Conservation (phyloP, 1,284 basidiomycete species). For the Cryptococcus sp. region DNA sequence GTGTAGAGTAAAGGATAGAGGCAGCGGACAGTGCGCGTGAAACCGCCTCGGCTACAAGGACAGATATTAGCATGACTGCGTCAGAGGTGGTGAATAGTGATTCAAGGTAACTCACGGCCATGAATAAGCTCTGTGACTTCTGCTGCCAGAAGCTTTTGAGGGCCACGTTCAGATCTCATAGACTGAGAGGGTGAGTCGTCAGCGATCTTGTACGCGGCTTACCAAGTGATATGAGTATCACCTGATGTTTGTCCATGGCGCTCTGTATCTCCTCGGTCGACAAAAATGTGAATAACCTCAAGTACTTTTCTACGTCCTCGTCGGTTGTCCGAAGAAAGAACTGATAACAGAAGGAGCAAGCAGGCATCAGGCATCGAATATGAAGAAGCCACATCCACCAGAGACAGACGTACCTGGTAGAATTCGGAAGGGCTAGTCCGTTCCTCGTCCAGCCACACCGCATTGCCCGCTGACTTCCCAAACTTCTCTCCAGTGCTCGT, state of each 20-base stretch:
- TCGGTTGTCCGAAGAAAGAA: conserved; percentile 85
- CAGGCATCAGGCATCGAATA: not conserved
- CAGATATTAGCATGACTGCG: not conserved
- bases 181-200: conserved; percentile 43
- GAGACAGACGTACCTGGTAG: conserved; percentile 68
- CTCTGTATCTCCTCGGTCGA: conserved; percentile 59
- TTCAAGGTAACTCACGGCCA: conserved; percentile 57
- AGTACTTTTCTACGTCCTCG: conserved; percentile 73
- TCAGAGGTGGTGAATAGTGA: not conserved
- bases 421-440: conserved; percentile 83
- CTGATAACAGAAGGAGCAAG: conserved; percentile 56
- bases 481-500: conserved; percentile 90
- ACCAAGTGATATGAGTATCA: conserved; percentile 5
- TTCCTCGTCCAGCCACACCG: conserved; percentile 76
- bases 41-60: conserved; percentile 49
- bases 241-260: conserved; percentile 59
- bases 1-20: conserved; percentile 59
- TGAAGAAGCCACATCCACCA: not conserved
- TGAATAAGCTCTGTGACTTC: conserved; percentile 89
- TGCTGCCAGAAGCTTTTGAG: conserved; percentile 75
- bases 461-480: conserved; percentile 95
- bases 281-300: conserved; percentile 81
- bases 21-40: conserved; percentile 61
- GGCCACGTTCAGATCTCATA: conserved; percentile 60
- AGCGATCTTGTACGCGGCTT: not conserved